phyloP scores from a whole-genome alignment of 352 stramenopile genomes.

The Globisporangium emineosum region DNA sequence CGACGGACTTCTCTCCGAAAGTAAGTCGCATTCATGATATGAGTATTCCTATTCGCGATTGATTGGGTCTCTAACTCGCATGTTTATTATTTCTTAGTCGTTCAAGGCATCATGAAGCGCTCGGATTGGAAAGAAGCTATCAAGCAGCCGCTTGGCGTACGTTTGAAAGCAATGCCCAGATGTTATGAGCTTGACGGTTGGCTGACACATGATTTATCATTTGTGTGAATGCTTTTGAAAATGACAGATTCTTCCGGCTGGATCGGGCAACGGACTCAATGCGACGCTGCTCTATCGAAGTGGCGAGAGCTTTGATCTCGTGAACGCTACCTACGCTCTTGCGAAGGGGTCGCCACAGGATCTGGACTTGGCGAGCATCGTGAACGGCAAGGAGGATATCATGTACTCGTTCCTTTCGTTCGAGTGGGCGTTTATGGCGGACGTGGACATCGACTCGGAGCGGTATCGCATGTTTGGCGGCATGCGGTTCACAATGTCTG shows the following conservation, averaged over 20 bases:
- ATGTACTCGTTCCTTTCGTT: conserved; percentile 84
- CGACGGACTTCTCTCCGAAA: conserved; percentile 65
- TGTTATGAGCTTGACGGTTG: background rate
- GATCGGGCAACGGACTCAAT: conserved; percentile 67
- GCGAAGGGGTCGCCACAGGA: conserved; percentile 59
- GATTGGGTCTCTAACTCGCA: background rate
- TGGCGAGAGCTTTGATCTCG: conserved; percentile 40
- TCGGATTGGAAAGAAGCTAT: conserved; percentile 58
- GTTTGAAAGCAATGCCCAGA: conserved; percentile 9
- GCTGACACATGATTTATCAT: background rate
- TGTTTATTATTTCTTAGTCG: conserved; percentile 29
- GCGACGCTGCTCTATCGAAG: conserved; percentile 46
- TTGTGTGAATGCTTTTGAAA: background rate
- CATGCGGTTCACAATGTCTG: conserved; percentile 48
- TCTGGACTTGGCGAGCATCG: conserved; percentile 50
- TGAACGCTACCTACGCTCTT: conserved; percentile 66
- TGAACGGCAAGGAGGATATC: conserved; percentile 42
- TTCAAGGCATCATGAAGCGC: conserved; percentile 70
- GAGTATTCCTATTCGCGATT: background rate
- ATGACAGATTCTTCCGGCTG: conserved; percentile 40
- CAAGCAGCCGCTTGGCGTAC: conserved; percentile 47
- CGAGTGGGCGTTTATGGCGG: conserved; percentile 77
- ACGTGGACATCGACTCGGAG: conserved; percentile 79
- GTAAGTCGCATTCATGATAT: conserved; percentile 27
- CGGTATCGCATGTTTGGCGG: conserved; percentile 52